Evolutionary conservation across 768 basidiomycete genomes (phyloP), one percentile per base, ranked within the genome.

Genomic region (Boletus tylopilopsis): DNA sequence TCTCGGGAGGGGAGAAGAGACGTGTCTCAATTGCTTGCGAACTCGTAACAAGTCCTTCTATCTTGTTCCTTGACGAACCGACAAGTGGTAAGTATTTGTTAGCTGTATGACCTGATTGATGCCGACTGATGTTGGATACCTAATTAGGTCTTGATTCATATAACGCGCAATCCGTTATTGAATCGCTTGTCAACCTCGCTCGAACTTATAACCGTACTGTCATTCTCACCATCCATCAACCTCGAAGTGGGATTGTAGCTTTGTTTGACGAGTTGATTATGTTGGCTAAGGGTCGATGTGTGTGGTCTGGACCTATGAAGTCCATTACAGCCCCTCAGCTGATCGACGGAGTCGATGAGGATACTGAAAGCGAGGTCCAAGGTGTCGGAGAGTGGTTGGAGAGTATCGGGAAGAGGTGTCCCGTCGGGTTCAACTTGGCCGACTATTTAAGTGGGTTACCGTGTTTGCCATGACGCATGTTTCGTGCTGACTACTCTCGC

Each of bases 21-120:
- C 78, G 96, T 5, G 96, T 98, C 2, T 92, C 89, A 0, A 98
- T 99, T 56, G 96, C 96, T 34, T 99, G 96, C 64, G 96, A 99
- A 70, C 76, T 99, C 22, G 96, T 99, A 30, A 99, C 95, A 1
- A 92, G 90, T 37, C 96, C 96, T 13, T 94, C 92, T 0, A 94
- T 99, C 42, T 67, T 99, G 29, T 95, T 97, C 75, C 76, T 98
- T 47, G 96, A 99, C 60, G 96, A 99, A 62, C 96, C 96, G 7
- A 99, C 96, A 0, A 94, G 91, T 45, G 94, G 90, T 89, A 55
- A 51, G 83, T 71, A 3, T 25, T 19, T 41, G 21, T 10, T 39
- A 13, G n/a, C 30, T 18, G 25, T 16, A 22, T 10, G 30, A 40
- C 29, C 13, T 30, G 32, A 2, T 18, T 23, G 42, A 29, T 21